These are phyloP conservation scores for Citrus unshiu DNA, from an alignment of 345 rosid species.

Conservation along the genomic window DNA sequence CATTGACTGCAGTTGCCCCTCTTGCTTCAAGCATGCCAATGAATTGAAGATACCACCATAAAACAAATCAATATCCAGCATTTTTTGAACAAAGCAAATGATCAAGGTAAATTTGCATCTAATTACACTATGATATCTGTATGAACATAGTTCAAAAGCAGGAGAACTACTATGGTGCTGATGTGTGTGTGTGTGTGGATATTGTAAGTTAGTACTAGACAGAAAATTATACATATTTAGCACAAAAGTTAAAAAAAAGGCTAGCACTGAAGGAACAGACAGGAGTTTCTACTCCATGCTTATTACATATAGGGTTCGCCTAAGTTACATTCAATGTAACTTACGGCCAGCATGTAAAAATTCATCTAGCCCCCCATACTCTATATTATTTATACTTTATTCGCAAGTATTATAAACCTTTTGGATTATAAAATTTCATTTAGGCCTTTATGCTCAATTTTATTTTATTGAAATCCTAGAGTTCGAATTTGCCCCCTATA, in stretches of 20 bases:
- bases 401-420: too few species aligned
- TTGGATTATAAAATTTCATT: too few species aligned
- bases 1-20: background rate
- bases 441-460: too few species aligned
- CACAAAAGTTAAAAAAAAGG: background rate
- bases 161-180: background rate
- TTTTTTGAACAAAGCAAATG: background rate
- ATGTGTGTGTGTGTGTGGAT: background rate
- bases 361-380: too few species aligned
- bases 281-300: background rate
- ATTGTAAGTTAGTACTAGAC: background rate
- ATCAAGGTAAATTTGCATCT: background rate
- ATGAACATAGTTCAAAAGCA: background rate
- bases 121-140: background rate
- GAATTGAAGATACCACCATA: background rate
- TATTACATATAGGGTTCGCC: too few species aligned
- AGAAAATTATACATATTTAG: background rate
- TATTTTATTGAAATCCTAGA: too few species aligned
- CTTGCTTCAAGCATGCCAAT: background rate
- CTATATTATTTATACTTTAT: too few species aligned
- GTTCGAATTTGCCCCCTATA: too few species aligned
- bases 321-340: too few species aligned
- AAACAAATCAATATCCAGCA: background rate
- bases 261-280: background rate
- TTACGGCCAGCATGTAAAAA: too few species aligned